Evolutionary conservation across 2,329 filamentous ascomycete genomes (phyloP).

Genomic region (Paracoccidioides brasiliensis): DNA sequence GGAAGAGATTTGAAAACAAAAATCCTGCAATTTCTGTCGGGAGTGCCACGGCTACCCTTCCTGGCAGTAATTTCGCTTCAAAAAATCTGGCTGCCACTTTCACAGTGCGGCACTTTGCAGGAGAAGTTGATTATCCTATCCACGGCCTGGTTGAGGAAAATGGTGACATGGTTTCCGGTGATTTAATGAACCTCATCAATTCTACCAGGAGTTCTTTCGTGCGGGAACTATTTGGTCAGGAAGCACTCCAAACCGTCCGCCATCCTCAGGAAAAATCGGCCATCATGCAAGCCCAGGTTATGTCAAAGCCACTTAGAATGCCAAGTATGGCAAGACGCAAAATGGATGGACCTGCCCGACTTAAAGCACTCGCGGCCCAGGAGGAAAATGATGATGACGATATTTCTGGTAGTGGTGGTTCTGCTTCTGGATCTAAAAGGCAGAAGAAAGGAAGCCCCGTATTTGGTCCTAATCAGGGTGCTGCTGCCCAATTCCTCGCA

Average conservation of each 20-base stretch:
- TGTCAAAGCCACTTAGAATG: constrained; percentile 83
- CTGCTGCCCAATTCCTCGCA: constrained; percentile 80
- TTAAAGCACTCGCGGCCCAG: constrained; percentile 18
- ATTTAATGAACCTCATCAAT: constrained; percentile 87
- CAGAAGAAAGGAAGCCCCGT: constrained; percentile 24
- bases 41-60: constrained; percentile 59
- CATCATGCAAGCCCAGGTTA: constrained; percentile 91
- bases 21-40: constrained; percentile 78
- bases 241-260: constrained; percentile 81
- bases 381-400: constrained; percentile 13
- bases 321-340: constrained; percentile 84
- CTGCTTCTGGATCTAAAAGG: constrained; percentile 18
- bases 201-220: constrained; percentile 82
- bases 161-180: constrained; percentile 86
- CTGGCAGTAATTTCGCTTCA: constrained; percentile 80
- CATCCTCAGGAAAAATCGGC: constrained; percentile 83
- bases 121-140: constrained; percentile 87
- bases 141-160: constrained; percentile 87
- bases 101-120: constrained; percentile 88
- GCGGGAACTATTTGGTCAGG: constrained; percentile 84
- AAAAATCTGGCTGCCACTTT: constrained; percentile 70
- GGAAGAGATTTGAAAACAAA: constrained; percentile 88
- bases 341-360: constrained; percentile 41
- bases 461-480: constrained; percentile 53
- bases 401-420: constrained; percentile 13